These are phyloP conservation scores for Collybia nuda DNA, from an alignment of 768 basidiomycete genomes.

Conservation along the genomic window DNA sequence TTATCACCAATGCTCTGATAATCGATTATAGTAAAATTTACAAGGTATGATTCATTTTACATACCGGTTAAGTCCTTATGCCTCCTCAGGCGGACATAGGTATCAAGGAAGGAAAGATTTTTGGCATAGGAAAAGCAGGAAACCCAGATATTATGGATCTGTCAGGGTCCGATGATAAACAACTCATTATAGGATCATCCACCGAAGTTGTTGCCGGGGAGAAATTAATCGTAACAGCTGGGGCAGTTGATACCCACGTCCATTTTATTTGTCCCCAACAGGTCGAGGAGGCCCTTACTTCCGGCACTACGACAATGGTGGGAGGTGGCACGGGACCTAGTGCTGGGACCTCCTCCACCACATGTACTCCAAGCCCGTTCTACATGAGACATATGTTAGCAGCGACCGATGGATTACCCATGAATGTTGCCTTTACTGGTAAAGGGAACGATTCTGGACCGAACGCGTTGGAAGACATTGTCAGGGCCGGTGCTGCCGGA, in stretches of 20 bases:
- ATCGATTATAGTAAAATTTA: conserved; percentile 95
- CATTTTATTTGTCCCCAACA: conserved; percentile 97
- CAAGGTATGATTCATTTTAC: conserved; percentile 54
- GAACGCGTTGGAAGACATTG: conserved; percentile 48
- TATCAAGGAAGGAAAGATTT: conserved; percentile 78
- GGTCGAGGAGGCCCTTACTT: conserved; percentile 79
- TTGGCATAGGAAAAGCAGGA: conserved; percentile 94
- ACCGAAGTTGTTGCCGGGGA: conserved; percentile 98
- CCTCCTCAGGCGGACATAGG: conserved; percentile 86
- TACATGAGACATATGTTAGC: conserved; percentile 90
- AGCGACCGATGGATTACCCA: conserved; percentile 85
- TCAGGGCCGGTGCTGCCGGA: conserved; percentile 39
- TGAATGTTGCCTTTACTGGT: conserved; percentile 95
- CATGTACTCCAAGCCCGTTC: conserved; percentile 89
- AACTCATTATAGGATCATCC: conserved; percentile 82
- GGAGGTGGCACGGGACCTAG: conserved; percentile 96
- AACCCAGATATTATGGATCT: conserved; percentile 96
- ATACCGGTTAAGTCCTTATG: neutral
- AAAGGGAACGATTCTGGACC: conserved; percentile 92
- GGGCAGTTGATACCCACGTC: conserved; percentile 88
- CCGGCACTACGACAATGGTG: conserved; percentile 90
- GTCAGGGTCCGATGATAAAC: no score
- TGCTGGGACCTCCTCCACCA: conserved; percentile 89
- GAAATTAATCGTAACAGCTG: conserved; percentile 90
- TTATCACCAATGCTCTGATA: conserved; percentile 94